phyloP scores from a whole-genome alignment of 495 filamentous ascomycete genomes.

The Penicillium bovifimosum region DNA sequence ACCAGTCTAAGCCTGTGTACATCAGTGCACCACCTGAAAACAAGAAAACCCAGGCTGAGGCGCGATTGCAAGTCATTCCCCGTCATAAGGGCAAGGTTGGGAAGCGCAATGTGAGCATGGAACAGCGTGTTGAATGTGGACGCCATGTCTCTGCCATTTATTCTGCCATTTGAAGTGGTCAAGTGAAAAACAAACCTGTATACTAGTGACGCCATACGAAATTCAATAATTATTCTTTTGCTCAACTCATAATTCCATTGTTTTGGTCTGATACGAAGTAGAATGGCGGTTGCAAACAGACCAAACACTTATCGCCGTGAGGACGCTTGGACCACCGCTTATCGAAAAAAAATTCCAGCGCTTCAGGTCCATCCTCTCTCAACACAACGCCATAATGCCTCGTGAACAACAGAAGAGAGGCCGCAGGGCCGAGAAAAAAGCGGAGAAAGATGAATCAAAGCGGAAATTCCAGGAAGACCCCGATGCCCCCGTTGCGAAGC shows the following conservation, averaged over 20 bases:
- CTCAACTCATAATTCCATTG: background rate
- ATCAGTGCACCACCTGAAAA: slow-evolving; percentile 64
- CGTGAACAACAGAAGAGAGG: slow-evolving; percentile 64
- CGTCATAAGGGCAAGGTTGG: slow-evolving; percentile 60
- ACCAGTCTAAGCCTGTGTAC: slow-evolving; percentile 64
- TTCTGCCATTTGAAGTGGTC: slow-evolving; percentile 33
- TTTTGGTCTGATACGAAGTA: slow-evolving; percentile 1
- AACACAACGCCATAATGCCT: slow-evolving; percentile 33
- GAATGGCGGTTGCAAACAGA: slow-evolving; percentile 25
- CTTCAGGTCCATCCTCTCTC: slow-evolving; percentile 2
- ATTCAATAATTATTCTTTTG: slow-evolving; percentile 4
- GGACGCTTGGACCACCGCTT: slow-evolving; percentile 43
- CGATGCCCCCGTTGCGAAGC: slow-evolving; percentile 36
- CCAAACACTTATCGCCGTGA: slow-evolving; percentile 20
- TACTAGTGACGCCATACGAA: slow-evolving; percentile 21
- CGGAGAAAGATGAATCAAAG: slow-evolving; percentile 39
- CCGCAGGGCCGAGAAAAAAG: slow-evolving; percentile 53
- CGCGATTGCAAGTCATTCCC: slow-evolving; percentile 84
- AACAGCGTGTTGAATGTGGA: slow-evolving; percentile 88
- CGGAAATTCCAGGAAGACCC: slow-evolving; percentile 38
- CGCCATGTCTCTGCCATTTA: slow-evolving; percentile 80
- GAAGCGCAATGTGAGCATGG: slow-evolving; percentile 62
- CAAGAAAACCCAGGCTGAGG: slow-evolving; percentile 50
- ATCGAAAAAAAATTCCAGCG: slow-evolving; percentile 35
- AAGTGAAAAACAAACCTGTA: slow-evolving; percentile 14